A percentile compares a stretch with the other conserved stretches of the same genome.
Conservation (phyloP, 441 rosid genomes). For the Mallotus repandus region DNA sequence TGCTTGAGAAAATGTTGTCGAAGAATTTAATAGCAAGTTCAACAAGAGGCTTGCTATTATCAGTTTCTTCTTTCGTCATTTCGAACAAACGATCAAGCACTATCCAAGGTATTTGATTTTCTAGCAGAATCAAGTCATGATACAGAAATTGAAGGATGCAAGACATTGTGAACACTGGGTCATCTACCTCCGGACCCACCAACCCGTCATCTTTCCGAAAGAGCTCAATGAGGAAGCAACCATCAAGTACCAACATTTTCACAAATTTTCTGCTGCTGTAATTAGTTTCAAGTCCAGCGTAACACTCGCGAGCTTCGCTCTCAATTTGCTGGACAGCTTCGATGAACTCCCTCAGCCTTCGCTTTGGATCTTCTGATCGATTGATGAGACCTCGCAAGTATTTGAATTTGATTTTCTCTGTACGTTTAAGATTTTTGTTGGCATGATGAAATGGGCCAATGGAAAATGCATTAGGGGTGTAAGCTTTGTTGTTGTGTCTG, state of each 20-base stretch:
- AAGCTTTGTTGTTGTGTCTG: constrained; percentile 32
- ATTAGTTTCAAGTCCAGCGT: constrained; percentile 10
- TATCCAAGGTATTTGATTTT: constrained; percentile 39
- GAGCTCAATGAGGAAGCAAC: constrained; percentile 32
- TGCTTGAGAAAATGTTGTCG: constrained; percentile 14
- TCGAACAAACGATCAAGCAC: constrained; percentile 34
- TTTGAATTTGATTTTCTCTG: constrained; percentile 27
- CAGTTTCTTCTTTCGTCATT: neutral
- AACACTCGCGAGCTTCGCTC: constrained; percentile 23
- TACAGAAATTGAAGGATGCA: constrained; percentile 20
- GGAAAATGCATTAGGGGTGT: constrained; percentile 33
- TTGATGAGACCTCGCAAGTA: constrained; percentile 29
- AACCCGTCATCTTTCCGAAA: neutral
- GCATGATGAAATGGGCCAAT: constrained; percentile 32
- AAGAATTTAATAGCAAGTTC: constrained; percentile 27
- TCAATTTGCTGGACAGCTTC: constrained; percentile 7
- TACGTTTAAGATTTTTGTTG: neutral
- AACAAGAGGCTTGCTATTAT: constrained; percentile 12
- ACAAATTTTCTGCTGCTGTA: constrained; percentile 7
- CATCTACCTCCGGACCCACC: neutral
- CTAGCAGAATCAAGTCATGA: constrained; percentile 37
- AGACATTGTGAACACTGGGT: constrained; percentile 29
- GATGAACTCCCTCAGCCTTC: constrained; percentile 3
- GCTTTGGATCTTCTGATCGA: neutral
- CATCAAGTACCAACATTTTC: constrained; percentile 28